Evolutionary conservation across 768 basidiomycete species (phyloP), one percentile per base, ranked within the genome.

Genomic region (Amanita phalloides): DNA sequence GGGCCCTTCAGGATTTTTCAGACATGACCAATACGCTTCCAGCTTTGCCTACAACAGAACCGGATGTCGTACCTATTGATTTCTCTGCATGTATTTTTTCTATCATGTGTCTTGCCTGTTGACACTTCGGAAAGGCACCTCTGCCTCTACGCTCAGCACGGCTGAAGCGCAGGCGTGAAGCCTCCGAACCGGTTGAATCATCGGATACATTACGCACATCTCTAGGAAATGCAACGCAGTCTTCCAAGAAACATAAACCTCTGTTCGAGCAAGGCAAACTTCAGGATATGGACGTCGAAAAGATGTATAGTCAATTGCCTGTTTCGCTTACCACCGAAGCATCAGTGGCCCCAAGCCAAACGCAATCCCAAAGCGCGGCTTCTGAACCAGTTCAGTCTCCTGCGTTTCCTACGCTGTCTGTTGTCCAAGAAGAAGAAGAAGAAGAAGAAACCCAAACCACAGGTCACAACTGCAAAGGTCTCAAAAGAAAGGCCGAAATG

Each of bases 191-290:
- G 1, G 35, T 42, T 13, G 38, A 52, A 26, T 21, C 42, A 9
- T 23, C 50, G 1, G 43, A 36, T 7, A 38, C 64, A 2, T 54
- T 49, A 14, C 59, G 61, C 25, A 55, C 56, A 14, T 47, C 60
- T 4, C 53, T 59, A 3, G 56, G 51, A 1, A 51, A 65, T 7
- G 61, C 60, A 53, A 81, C 81, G 55, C 85, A 81, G 0, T 76
- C 81, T 2, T 62, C 77, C 25, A 87, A 87, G 60, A 84, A 79
- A 62, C 85, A 81, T 68, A 82, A 79, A 57, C 77, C 79, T 0
- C 68, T 87, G 9, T 87, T 85, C 14, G 76, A 79, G 7, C 82
- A 71, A 39, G 71, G 81, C 59, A 82, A 80, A 26, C 71, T 72
- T 23, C 53, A 54, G 43, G 52, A 39, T 35, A 51, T 48, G 49